phyloP scores from a whole-genome alignment of 805 yeast species.

The Schwanniomyces sp. region DNA sequence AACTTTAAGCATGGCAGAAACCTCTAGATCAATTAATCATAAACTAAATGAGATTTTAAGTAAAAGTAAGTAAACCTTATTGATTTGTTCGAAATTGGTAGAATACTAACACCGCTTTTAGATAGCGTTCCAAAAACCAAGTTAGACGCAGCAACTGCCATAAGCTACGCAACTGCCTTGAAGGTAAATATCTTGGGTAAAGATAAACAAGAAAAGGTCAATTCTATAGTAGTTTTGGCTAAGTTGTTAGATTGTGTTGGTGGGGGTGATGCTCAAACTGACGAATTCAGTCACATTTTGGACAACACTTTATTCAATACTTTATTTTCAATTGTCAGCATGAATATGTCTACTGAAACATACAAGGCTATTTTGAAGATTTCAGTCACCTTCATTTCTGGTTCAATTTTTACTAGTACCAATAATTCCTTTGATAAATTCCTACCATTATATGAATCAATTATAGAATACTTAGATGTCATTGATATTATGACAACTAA shows the following conservation, averaged over 20 bases:
- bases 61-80: constrained; percentile 27
- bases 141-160: constrained; percentile 32
- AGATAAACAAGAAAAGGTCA: constrained; percentile 51
- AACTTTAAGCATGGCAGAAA: constrained; percentile 27
- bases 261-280: constrained; percentile 39
- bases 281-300: constrained; percentile 32
- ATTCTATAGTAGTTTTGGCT: constrained; percentile 54
- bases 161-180: constrained; percentile 35
- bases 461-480: constrained; percentile 39
- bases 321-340: constrained; percentile 40
- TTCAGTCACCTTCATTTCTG: constrained; percentile 41
- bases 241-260: constrained; percentile 46
- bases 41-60: constrained; percentile 43
- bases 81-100: neutral
- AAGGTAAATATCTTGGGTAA: constrained; percentile 43
- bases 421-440: constrained; percentile 35
- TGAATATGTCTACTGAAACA: constrained; percentile 44
- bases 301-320: constrained; percentile 41
- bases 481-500: constrained; percentile 43
- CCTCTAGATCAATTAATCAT: constrained; percentile 44
- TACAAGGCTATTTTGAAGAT: constrained; percentile 47
- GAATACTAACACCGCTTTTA: constrained; percentile 4
- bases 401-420: constrained; percentile 39
- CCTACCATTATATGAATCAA: constrained; percentile 34
- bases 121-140: constrained; percentile 27